Base-by-base conservation (phyloP, 2,329 filamentous ascomycete genomes). In the Didymella glomerata region DNA sequence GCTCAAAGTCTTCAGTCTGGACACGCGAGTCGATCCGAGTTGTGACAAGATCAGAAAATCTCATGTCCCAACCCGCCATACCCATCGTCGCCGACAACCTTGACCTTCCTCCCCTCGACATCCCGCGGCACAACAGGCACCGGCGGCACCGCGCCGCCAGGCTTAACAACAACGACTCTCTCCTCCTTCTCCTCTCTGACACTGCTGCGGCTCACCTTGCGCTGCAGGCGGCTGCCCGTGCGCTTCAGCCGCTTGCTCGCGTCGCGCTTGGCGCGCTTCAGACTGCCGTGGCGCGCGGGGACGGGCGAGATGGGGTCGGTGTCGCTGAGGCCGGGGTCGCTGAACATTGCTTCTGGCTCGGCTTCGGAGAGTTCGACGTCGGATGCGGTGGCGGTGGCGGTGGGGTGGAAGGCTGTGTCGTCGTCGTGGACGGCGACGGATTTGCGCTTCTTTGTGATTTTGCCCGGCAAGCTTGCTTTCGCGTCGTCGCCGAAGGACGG, bases 401-500 rank as follows among this genome's bases (percentile, higher is more conserved):
- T 38, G 9, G 34, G 34, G 34, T 6, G 34, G 34, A 8, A 36
- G 16, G 4, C 34, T n/a, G 34, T 8, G 32, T 36, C 32, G 32
- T 36, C 16, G 32, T 74, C 73, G 28, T 71, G 67, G 38, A 62
- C 54, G 25, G 63, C 54, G 6, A 59, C 64, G 30, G 66, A 67
- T 67, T 79, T 80, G 59, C 78, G 74, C 69, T 79, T 81, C 64
- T 78, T 79, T 6, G 69, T 59, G 34, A 76, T 68, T 27, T 69
- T 65, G 25, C 22, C 49, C 27, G 47, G 41, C 4, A 52, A 41
- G 20, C 48, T 54, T 4, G 45, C 34, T 7, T 55, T 57, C 61
- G 13, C 44, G 30, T 18, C 30, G 11, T 53, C 51, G 8, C 22
- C n/a, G 14, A 47, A 40, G 22, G 42, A 24, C 2, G 51, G 51